Evolutionary conservation across 2,329 filamentous ascomycete species (phyloP), one percentile per base, ranked within the genome.

Genomic region (Monilinia vaccinii-corymbosi): DNA sequence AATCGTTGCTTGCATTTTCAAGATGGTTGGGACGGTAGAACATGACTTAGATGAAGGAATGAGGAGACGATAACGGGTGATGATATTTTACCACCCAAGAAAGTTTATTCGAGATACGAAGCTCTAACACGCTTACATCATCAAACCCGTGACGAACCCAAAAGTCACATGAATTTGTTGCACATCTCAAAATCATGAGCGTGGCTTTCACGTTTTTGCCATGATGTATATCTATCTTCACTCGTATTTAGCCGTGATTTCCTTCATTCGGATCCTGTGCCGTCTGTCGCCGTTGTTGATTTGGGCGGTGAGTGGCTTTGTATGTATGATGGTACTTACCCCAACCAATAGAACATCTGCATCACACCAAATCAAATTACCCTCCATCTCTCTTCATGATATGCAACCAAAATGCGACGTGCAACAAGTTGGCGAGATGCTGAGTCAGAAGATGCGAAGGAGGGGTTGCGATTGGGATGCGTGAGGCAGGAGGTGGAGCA

Each of bases 181-280:
- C 57, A 47, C 49, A n/a, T 59, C 57, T 59, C 6, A 38, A 49
- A 38, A 40, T 38, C 40, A 14, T 23, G 40, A 59, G 57, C 57
- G 57, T 59, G 57, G 57, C 50, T 55, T 55, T 59, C 57, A 59
- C 57, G 57, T 59, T 59, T 59, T 55, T 59, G 49, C 57, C 57
- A 59, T 59, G 49, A 53, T 58, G 25, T n/a, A n/a, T n/a, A n/a
- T n/a, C 25, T 28, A 28, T 28, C 25, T 3, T 28, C 25, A 28
- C 25, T 28, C n/a, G n/a, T n/a, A n/a, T n/a, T n/a, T n/a, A n/a
- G n/a, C n/a, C n/a, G n/a, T n/a, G n/a, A n/a, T n/a, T n/a, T n/a
- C n/a, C n/a, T n/a, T n/a, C n/a, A n/a, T n/a, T n/a, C n/a, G n/a
- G n/a, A n/a, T n/a, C n/a, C n/a, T n/a, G n/a, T n/a, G n/a, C n/a